Evolutionary conservation across 1,284 basidiomycete genomes (phyloP), one percentile per base, ranked within the genome.

Genomic region (Ustilago sp.): DNA sequence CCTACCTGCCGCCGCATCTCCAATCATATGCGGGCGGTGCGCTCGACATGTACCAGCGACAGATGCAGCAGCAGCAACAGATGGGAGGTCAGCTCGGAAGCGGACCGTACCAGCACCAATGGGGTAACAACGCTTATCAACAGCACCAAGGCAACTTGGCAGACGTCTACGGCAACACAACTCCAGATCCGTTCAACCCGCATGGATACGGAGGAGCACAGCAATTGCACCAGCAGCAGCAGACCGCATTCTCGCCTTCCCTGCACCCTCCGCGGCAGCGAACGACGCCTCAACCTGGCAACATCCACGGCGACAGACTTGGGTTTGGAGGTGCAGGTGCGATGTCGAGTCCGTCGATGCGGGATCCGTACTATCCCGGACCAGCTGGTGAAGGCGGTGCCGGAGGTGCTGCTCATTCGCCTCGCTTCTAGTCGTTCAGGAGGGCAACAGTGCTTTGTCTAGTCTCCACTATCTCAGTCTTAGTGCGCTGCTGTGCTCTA

Each of bases 161-260:
- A 23, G 70, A 63, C 15, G 11, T 54, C 17, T 73, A 68, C 43
- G 65, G 70, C 54, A 60, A 68, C 50, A 68, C 64, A 11, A 73
- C 70, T 17, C 70, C 70, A 0, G 70, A 73, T 55, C 70, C 70
- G 3, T 73, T 73, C 65, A 73, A 73, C 28, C 70, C 65, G 23
- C 70, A 73, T 41, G 70, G 57, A 2, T 68, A 60, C n/a, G 64
- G 52, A 13, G 69, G 63, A 38, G 59, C 36, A 41, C 68, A 65
- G 15, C 41, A n/a, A 60, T 23, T 41, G 32, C 67, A 28, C 8
- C 50, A 15, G 56, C 59, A 36, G 55, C 54, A 62, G 9, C 51
- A 56, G 0, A 8, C 13, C 11, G 23, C 48, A 13, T 50, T 31
- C 48, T 50, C 48, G 23, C 31, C 48, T 7, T 31, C 23, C 28